These are phyloP conservation scores for Hymenoscyphus infarciens DNA, from an alignment of 2,329 filamentous ascomycete species.

Conservation along the genomic window DNA sequence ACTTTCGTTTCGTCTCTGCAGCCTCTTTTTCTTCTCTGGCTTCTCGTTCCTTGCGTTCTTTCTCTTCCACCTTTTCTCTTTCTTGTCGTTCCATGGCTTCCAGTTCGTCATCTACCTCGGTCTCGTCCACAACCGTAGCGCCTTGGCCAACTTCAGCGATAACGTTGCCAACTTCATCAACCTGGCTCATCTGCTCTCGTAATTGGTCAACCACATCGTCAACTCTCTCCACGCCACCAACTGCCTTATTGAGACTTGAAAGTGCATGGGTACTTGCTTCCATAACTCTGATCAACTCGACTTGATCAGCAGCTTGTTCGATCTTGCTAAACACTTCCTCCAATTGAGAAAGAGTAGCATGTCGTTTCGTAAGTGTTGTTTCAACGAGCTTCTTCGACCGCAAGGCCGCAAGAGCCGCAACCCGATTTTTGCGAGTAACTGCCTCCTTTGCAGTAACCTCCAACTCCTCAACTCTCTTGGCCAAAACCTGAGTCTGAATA, in stretches of 20 bases:
- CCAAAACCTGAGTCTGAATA: slow-evolving; percentile 66
- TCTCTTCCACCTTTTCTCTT: slow-evolving; percentile 42
- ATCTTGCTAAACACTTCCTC: slow-evolving; percentile 81
- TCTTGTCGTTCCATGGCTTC: slow-evolving; percentile 61
- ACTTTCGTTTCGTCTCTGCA: slow-evolving; percentile 30
- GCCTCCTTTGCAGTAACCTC: slow-evolving; percentile 63
- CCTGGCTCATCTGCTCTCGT: slow-evolving; percentile 73
- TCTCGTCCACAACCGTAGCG: slow-evolving; percentile 63
- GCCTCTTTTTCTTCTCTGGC: slow-evolving; percentile 31
- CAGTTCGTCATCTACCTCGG: slow-evolving; percentile 83
- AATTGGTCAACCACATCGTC: slow-evolving; percentile 72
- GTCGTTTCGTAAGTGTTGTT: slow-evolving; percentile 65
- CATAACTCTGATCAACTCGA: slow-evolving; percentile 81
- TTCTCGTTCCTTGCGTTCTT: slow-evolving; percentile 30
- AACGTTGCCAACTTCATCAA: slow-evolving; percentile 77
- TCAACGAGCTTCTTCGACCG: slow-evolving; percentile 81
- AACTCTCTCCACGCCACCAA: slow-evolving; percentile 73
- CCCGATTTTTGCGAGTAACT: slow-evolving; percentile 67
- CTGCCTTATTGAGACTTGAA: slow-evolving; percentile 66
- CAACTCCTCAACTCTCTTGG: slow-evolving; percentile 63
- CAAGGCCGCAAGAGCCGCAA: slow-evolving; percentile 73
- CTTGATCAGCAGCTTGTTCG: slow-evolving; percentile 79
- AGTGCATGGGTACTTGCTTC: slow-evolving; percentile 72
- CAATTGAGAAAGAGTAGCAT: slow-evolving; percentile 72
- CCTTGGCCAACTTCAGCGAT: slow-evolving; percentile 59